Evolutionary conservation across 2,329 filamentous ascomycete species (phyloP).

Genomic region (Periconia macrospinosa): DNA sequence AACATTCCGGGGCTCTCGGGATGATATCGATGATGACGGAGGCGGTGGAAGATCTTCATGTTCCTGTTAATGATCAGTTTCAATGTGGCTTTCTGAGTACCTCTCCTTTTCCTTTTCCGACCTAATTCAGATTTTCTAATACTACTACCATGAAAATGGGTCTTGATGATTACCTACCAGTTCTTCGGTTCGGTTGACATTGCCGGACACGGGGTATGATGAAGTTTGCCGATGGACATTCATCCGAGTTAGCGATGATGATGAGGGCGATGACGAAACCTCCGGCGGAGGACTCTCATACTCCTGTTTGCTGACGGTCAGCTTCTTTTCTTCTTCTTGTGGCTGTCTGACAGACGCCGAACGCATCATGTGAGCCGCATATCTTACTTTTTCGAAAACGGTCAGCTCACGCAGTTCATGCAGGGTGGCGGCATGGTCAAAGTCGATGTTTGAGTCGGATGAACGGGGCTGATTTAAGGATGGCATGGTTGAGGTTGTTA

Average conservation of each 20-base stretch:
- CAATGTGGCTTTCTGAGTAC: too few relatives aligned
- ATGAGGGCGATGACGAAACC: neutral
- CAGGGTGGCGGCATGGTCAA: slow-evolving; percentile 6
- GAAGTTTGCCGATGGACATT: neutral
- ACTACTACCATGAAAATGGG: too few relatives aligned
- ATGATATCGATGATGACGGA: too few relatives aligned
- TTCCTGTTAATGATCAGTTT: too few relatives aligned
- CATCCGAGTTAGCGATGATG: neutral
- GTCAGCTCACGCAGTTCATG: slow-evolving; percentile 7
- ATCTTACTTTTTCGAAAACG: slow-evolving; percentile 4
- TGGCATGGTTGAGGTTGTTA: neutral
- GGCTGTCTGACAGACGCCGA: neutral
- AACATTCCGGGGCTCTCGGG: too few relatives aligned
- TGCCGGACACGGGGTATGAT: neutral
- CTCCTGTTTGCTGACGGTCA: neutral
- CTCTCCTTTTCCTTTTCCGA: too few relatives aligned
- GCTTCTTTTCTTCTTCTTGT: neutral
- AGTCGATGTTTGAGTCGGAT: slow-evolving; percentile 6
- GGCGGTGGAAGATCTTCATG: too few relatives aligned
- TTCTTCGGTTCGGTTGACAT: neutral
- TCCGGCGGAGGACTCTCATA: neutral
- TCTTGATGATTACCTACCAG: too few relatives aligned
- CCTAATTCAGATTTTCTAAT: too few relatives aligned
- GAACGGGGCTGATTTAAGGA: slow-evolving; percentile 2
- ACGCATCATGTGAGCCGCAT: neutral